Base-by-base conservation (phyloP, 805 yeast genomes). In the Cyberlindnera euphorbiiphila region DNA sequence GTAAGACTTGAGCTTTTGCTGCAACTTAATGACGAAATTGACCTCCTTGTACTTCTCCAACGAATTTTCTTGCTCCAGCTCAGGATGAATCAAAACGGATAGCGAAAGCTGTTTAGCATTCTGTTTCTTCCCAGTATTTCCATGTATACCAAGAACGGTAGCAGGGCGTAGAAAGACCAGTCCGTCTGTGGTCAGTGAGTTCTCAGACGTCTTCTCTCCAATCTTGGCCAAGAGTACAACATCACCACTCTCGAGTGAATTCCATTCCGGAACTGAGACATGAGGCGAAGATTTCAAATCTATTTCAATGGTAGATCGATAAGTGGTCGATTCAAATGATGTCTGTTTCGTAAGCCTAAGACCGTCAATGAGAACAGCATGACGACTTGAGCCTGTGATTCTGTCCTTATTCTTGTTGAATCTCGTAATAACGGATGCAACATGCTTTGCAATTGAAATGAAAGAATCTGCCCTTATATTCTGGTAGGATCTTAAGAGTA, bases 1-100 rank as follows among this genome's bases (percentile, higher is more conserved):
- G 20, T 28, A 42, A 3, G 15, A 12, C n/a, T 24, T 22, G 13
- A 44, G 27, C 0, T 22, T 10, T 4, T 26, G 19, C 3, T 53
- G 53, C 1, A 49, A 36, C 22, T 61, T 54, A 9, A 64, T 37
- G 6, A 64, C 29, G n/a, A 51, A 39, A 31, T 62, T 62, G 32
- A 42, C 44, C 8, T 32, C 36, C 25, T 33, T 39, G 43, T 21
- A 31, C 12, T 10, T 15, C 21, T 41, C 30, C 4, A n/a, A 12
- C 4, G 21, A 5, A 12, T 16, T 15, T 4, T 15, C 27, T 10
- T 28, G 13, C 4, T 30, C 13, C 14, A 30, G 10, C 5, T n/a
- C 19, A 30, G 5, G n/a, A 4, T 16, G 26, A 10, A 23, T 31
- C 27, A 9, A 31, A n/a, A 4, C n/a, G n/a, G n/a, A n/a, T n/a